Conservation (phyloP, 176 grass and related monocot species). For the Panicum miliaceum region DNA sequence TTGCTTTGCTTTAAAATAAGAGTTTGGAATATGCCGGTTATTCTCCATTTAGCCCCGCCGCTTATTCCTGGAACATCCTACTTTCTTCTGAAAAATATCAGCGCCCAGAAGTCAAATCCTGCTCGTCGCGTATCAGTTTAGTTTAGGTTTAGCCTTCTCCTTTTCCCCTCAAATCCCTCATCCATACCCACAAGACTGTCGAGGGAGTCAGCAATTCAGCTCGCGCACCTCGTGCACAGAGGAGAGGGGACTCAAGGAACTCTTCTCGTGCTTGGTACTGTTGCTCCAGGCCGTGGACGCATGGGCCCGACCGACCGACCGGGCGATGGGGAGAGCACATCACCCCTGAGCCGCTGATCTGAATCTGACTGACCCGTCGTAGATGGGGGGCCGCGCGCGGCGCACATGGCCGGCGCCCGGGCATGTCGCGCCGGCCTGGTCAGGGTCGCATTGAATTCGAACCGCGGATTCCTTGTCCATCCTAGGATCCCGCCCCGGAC, state of each 20-base stretch:
- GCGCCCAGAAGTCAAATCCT: neutral
- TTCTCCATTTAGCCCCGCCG: conserved; percentile 10
- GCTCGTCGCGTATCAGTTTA: too few species aligned
- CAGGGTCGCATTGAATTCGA: neutral
- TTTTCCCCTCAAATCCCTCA: neutral
- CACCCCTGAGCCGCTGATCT: neutral
- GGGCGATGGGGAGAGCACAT: neutral
- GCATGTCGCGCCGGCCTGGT: conserved; percentile 2
- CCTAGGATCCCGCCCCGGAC: conserved; percentile 19
- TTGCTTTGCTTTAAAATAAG: conserved; percentile 15
- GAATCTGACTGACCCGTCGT: neutral
- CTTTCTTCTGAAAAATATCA: neutral
- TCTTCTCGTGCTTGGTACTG: neutral
- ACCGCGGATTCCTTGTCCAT: conserved; percentile 11
- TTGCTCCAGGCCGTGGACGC: neutral
- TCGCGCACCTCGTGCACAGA: too few species aligned
- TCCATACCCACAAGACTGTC: neutral
- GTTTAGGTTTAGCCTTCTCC: too few species aligned
- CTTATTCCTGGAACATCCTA: neutral
- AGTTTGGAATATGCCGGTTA: conserved; percentile 30
- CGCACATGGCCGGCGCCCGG: neutral
- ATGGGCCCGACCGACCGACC: neutral
- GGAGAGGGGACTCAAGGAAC: too few species aligned
- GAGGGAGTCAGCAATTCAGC: neutral
- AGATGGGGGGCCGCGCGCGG: neutral